phyloP scores from a whole-genome alignment of 805 yeast species.

The Wickerhamomyces bisporus region DNA sequence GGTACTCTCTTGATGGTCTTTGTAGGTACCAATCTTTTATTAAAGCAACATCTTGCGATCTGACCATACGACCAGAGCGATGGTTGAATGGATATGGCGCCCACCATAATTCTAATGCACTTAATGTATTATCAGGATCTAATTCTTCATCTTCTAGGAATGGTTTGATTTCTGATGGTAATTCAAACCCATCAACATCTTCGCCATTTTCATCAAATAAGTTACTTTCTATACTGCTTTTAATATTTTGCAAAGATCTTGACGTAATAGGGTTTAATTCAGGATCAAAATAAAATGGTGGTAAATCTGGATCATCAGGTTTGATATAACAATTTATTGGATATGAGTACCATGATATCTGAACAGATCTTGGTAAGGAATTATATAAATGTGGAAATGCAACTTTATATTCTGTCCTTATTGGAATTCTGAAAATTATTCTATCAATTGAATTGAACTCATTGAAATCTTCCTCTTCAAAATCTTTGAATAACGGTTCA shows the following conservation, averaged over 20 bases:
- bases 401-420: conserved; percentile 78
- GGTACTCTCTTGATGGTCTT: conserved; percentile 54
- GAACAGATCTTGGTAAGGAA: conserved; percentile 63
- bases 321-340: conserved; percentile 50
- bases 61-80: conserved; percentile 61
- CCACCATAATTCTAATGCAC: conserved; percentile 65
- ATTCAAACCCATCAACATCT: conserved; percentile 33
- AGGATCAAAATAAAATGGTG: conserved; percentile 53
- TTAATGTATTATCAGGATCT: conserved; percentile 40
- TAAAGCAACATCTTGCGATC: conserved; percentile 89
- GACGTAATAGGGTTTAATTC: conserved; percentile 51
- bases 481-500: conserved; percentile 74
- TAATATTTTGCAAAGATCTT: conserved; percentile 22
- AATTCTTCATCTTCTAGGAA: conserved; percentile 42
- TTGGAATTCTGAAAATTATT: conserved; percentile 71
- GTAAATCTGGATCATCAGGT: conserved; percentile 38
- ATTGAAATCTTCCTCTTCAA: conserved; percentile 69
- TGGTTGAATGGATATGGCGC: conserved; percentile 85
- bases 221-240: conserved; percentile 19
- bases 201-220: conserved; percentile 27
- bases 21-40: conserved; percentile 78
- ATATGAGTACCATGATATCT: conserved; percentile 56
- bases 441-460: conserved; percentile 90
- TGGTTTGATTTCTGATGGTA: conserved; percentile 45
- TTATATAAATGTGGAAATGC: conserved; percentile 87